Evolutionary conservation across 2,329 filamentous ascomycete species (phyloP).

Genomic region (Diatrype stigma): DNA sequence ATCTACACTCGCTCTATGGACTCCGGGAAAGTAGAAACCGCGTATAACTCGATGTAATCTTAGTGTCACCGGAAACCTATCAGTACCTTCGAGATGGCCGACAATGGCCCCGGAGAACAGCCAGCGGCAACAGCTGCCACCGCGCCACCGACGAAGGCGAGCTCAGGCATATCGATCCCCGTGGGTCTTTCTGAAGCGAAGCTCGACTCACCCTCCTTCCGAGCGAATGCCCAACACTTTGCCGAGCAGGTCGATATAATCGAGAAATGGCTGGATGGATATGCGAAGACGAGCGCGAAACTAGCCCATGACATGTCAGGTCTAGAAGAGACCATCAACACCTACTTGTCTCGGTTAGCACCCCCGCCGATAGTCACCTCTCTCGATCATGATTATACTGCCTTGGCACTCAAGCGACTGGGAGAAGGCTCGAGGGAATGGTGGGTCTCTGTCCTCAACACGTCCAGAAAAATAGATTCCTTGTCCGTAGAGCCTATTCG

Average conservation of each 20-base stretch:
- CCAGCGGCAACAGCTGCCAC: slow-evolving; percentile 13
- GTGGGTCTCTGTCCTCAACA: slow-evolving; percentile 72
- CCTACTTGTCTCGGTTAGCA: slow-evolving; percentile 71
- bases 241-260: slow-evolving; percentile 86
- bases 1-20: not conserved
- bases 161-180: slow-evolving; percentile 50
- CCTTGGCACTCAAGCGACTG: slow-evolving; percentile 79
- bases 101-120: slow-evolving; percentile 14
- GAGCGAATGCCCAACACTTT: slow-evolving; percentile 81
- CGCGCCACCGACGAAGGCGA: slow-evolving; percentile 11
- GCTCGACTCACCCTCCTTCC: slow-evolving; percentile 93
- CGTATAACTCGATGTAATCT: slow-evolving; percentile 9
- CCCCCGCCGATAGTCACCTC: slow-evolving; percentile 72
- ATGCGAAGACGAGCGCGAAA: slow-evolving; percentile 50
- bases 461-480: slow-evolving; percentile 72
- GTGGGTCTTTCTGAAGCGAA: slow-evolving; percentile 91
- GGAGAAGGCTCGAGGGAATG: slow-evolving; percentile 84
- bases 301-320: slow-evolving; percentile 60
- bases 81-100: slow-evolving; percentile 19
- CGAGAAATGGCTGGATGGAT: slow-evolving; percentile 81
- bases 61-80: slow-evolving; percentile 2
- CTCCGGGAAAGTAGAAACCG: not conserved
- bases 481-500: slow-evolving; percentile 79
- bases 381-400: slow-evolving; percentile 91
- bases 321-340: slow-evolving; percentile 75